Conservation (phyloP, 2,329 filamentous ascomycete species). For the Podosphaera xanthii region DNA sequence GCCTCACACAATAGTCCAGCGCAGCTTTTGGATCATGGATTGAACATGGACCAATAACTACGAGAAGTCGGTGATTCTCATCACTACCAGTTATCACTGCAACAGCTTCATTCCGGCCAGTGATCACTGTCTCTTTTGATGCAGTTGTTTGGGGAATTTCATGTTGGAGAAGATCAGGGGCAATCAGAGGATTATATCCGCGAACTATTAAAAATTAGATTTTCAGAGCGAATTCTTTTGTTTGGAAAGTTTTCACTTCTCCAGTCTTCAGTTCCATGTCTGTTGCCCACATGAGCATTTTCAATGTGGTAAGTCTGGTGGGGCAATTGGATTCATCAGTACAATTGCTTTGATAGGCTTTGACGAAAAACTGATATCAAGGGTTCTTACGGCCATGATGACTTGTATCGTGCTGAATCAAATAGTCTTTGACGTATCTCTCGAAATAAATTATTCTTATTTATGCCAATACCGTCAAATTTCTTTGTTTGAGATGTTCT, state of each 20-base stretch:
- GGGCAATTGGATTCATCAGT: not conserved
- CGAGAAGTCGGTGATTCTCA: conserved; percentile 34
- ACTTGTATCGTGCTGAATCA: not conserved
- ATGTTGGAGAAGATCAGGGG: conserved; percentile 84
- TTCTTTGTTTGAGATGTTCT: no score
- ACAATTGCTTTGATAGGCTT: not conserved
- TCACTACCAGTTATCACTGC: conserved; percentile 40
- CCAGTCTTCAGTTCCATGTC: conserved; percentile 54
- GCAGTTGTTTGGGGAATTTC: conserved; percentile 42
- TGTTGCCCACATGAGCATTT: conserved; percentile 60
- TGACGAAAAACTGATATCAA: not conserved
- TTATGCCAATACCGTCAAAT: no score
- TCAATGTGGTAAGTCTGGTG: conserved; percentile 45
- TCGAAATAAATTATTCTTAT: no score
- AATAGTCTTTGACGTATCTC: not conserved
- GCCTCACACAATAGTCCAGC: conserved; percentile 73
- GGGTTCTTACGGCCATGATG: not conserved
- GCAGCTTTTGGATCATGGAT: conserved; percentile 88
- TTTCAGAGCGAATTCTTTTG: not conserved
- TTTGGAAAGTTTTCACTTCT: conserved; percentile 36
- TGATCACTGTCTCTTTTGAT: conserved; percentile 29
- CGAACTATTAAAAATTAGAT: conserved; percentile 31
- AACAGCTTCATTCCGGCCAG: conserved; percentile 38
- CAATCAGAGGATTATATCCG: conserved; percentile 80
- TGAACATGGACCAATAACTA: conserved; percentile 86